Evolutionary conservation across 495 filamentous ascomycete genomes (phyloP).

Genomic region (Paragyromitra xinjiangensis): DNA sequence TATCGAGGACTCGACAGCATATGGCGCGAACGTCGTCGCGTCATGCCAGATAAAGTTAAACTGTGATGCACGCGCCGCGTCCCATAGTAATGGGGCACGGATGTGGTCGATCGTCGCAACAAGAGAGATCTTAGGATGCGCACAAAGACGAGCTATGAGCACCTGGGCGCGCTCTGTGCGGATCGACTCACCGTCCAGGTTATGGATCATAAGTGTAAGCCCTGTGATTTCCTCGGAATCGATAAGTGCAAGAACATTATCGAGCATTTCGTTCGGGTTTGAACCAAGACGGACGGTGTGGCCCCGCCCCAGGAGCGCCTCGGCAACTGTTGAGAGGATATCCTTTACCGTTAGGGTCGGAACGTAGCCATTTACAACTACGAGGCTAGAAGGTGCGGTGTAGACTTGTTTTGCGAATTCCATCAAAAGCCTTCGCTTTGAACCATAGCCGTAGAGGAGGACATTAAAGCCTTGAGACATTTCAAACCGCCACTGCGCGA

Average conservation of each 20-base stretch:
- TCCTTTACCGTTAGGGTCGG: constrained; percentile 78
- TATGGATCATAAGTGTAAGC: constrained; percentile 81
- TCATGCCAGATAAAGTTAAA: constrained; percentile 93
- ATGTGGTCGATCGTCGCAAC: constrained; percentile 86
- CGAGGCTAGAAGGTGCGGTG: constrained; percentile 62
- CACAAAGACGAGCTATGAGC: constrained; percentile 76
- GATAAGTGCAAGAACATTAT: constrained; percentile 70
- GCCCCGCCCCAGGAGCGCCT: constrained; percentile 69
- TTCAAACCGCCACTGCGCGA: constrained; percentile 93
- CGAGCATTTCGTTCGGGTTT: constrained; percentile 72
- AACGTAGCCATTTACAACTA: constrained; percentile 89
- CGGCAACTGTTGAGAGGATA: constrained; percentile 75
- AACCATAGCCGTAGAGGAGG: constrained; percentile 91
- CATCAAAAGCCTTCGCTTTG: constrained; percentile 78
- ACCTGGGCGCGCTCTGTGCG: constrained; percentile 75
- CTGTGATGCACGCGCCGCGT: constrained; percentile 76
- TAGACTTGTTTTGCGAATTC: constrained; percentile 80
- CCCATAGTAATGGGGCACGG: constrained; percentile 88
- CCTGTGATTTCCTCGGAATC: constrained; percentile 54
- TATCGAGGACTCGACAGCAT: constrained; percentile 83
- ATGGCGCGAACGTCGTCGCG: constrained; percentile 85
- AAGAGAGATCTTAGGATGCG: constrained; percentile 76
- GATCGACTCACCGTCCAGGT: constrained; percentile 80
- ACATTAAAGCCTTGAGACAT: constrained; percentile 87
- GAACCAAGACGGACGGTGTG: constrained; percentile 66